Evolutionary conservation across 2,329 filamentous ascomycete species (phyloP).

Genomic region (Fonsecaea pugnacius): DNA sequence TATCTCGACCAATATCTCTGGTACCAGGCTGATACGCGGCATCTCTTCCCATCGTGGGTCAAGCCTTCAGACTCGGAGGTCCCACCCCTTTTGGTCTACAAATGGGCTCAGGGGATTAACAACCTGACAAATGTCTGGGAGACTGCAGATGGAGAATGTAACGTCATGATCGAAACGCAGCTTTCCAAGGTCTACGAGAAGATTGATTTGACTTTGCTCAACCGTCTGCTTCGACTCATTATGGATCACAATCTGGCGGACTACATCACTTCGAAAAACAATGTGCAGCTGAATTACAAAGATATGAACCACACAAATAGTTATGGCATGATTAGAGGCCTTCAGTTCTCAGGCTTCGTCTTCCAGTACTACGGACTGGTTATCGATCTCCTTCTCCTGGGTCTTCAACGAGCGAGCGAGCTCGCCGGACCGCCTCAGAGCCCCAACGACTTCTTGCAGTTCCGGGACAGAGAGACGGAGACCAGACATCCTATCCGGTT

Average conservation of each 20-base stretch:
- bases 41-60: constrained; percentile 98
- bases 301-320: constrained; percentile 99
- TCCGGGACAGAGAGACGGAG: constrained; percentile 90
- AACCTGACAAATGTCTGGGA: constrained; percentile 96
- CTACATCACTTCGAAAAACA: constrained; percentile 99
- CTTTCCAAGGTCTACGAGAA: constrained; percentile 99
- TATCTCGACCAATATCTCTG: constrained; percentile 98
- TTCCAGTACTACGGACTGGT: constrained; percentile 99
- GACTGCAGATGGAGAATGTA: constrained; percentile 90
- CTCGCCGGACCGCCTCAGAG: constrained; percentile 92
- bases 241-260: constrained; percentile 99
- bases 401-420: constrained; percentile 94
- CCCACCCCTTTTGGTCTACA: constrained; percentile 90
- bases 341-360: constrained; percentile 97
- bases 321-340: constrained; percentile 95
- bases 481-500: constrained; percentile 91
- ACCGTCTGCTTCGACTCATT: constrained; percentile 87
- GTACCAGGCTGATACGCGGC: constrained; percentile 97
- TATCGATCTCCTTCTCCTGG: constrained; percentile 87
- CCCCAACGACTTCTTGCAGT: constrained; percentile 97
- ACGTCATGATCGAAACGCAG: constrained; percentile 98
- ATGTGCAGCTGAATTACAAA: constrained; percentile 98
- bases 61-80: constrained; percentile 99
- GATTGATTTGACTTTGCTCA: constrained; percentile 94
- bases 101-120: constrained; percentile 99